phyloP scores from a whole-genome alignment of 2,329 filamentous ascomycete genomes.

The Fonsecaea monophora region DNA sequence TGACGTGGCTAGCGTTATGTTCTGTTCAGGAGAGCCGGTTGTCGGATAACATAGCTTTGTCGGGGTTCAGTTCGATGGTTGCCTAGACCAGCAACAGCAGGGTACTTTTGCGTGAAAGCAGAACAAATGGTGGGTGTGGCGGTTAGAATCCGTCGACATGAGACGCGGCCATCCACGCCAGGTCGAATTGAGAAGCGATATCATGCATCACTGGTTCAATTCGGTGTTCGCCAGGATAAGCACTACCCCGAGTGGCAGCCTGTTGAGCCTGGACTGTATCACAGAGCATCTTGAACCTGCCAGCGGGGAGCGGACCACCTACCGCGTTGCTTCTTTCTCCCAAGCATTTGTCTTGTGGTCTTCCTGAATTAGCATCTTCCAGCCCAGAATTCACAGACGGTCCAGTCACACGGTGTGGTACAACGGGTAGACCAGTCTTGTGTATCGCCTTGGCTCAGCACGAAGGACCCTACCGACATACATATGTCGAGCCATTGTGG shows the following conservation, averaged over 20 bases:
- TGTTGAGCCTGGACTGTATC: not conserved
- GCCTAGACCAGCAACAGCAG: not conserved
- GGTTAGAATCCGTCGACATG: not conserved
- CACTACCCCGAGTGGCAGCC: not conserved
- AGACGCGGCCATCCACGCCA: not conserved
- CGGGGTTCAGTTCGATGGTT: not conserved
- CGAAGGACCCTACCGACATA: not conserved
- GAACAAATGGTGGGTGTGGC: not conserved
- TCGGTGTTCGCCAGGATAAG: not conserved
- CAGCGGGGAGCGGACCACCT: not conserved
- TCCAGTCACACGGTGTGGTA: not conserved
- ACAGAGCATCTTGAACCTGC: not conserved
- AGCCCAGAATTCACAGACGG: not conserved
- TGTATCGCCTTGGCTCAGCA: not conserved
- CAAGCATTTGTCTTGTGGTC: not conserved
- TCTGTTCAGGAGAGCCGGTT: not conserved
- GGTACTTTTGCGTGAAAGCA: not conserved
- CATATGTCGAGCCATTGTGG: not conserved
- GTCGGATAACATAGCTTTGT: not conserved
- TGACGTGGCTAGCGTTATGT: not conserved
- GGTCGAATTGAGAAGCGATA: not conserved
- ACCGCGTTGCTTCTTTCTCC: not conserved
- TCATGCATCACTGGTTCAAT: not conserved
- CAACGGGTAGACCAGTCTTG: not conserved
- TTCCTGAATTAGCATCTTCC: constrained; percentile 4